phyloP scores from a whole-genome alignment of 352 stramenopile species.

The Phytophthora constricta region DNA sequence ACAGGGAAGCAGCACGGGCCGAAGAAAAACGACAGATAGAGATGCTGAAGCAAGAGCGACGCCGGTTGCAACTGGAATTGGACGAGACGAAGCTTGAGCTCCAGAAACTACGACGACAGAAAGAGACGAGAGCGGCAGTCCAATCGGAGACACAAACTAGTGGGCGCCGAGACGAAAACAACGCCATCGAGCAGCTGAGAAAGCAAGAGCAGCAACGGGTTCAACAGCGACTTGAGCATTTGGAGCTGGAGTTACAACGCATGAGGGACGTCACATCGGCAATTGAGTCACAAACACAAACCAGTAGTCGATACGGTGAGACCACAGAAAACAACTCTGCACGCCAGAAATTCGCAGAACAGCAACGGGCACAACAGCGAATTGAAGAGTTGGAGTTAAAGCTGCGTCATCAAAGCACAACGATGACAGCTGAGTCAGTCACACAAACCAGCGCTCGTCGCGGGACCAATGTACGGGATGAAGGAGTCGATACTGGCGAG shows the following conservation, averaged over 20 bases:
- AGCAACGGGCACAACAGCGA: slow-evolving; percentile 11
- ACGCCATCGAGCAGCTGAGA: slow-evolving; percentile 12
- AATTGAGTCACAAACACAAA: slow-evolving; percentile 29
- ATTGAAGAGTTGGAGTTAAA: slow-evolving; percentile 23
- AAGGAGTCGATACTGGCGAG: slow-evolving; percentile 22
- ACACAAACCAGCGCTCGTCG: slow-evolving; percentile 24
- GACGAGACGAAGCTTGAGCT: slow-evolving; percentile 18
- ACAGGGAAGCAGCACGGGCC: slow-evolving; percentile 1
- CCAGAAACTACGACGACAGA: slow-evolving; percentile 8
- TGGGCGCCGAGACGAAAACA: slow-evolving; percentile 5
- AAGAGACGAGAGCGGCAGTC: slow-evolving; percentile 3
- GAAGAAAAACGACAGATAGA: slow-evolving; percentile 20
- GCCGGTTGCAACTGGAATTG: slow-evolving; percentile 21
- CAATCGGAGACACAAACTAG: slow-evolving; percentile 26
- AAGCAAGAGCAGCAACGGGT: slow-evolving; percentile 28
- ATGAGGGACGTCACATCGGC: slow-evolving; percentile 1
- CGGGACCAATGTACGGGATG: slow-evolving; percentile 1
- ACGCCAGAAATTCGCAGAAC: not conserved
- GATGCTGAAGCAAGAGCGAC: slow-evolving; percentile 13
- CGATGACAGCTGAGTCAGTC: slow-evolving; percentile 13
- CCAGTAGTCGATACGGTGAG: slow-evolving; percentile 2
- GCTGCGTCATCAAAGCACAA: slow-evolving; percentile 16
- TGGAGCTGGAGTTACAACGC: slow-evolving; percentile 15
- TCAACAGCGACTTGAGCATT: slow-evolving; percentile 17
- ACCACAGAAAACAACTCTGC: not conserved